Evolutionary conservation across 2,329 filamentous ascomycete genomes (phyloP).

Genomic region (Claviceps sorghi): DNA sequence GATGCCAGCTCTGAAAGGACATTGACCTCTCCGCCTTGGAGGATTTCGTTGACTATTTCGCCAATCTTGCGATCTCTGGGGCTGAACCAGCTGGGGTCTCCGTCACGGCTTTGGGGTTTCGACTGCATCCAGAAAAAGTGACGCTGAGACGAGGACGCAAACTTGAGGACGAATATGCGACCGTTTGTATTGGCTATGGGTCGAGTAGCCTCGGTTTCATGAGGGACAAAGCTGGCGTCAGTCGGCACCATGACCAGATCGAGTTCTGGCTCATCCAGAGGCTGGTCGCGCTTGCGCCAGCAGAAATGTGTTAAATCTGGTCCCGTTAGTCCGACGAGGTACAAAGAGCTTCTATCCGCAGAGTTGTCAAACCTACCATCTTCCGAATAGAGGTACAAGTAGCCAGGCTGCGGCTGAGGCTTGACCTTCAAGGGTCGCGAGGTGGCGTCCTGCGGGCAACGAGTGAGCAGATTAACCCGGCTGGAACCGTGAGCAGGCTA

Average conservation of each 20-base stretch:
- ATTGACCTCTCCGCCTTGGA: constrained; percentile 82
- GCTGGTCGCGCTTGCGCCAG: constrained; percentile 70
- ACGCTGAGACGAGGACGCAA: constrained; percentile 78
- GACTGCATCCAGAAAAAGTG: constrained; percentile 96
- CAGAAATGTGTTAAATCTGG: constrained; percentile 90
- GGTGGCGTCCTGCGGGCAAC: constrained; percentile 1
- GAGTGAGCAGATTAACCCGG: constrained; percentile 8
- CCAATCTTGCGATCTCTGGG: constrained; percentile 75
- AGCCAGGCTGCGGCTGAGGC: constrained; percentile 59
- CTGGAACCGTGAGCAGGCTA: neutral
- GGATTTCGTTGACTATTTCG: constrained; percentile 66
- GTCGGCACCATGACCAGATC: constrained; percentile 89
- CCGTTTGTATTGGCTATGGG: constrained; percentile 59
- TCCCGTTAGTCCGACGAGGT: neutral
- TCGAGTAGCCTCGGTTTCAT: constrained; percentile 46
- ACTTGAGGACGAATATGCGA: constrained; percentile 86
- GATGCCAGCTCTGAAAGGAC: constrained; percentile 57
- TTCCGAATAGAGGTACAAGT: constrained; percentile 83
- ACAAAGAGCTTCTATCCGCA: neutral
- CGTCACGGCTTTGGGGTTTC: constrained; percentile 58
- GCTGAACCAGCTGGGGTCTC: constrained; percentile 65
- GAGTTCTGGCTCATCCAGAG: constrained; percentile 59
- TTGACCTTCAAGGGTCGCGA: constrained; percentile 51
- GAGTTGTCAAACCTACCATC: constrained; percentile 45
- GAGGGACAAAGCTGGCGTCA: constrained; percentile 77